Base-by-base conservation (phyloP, 1,284 basidiomycete species). In the Ustilago curta region DNA sequence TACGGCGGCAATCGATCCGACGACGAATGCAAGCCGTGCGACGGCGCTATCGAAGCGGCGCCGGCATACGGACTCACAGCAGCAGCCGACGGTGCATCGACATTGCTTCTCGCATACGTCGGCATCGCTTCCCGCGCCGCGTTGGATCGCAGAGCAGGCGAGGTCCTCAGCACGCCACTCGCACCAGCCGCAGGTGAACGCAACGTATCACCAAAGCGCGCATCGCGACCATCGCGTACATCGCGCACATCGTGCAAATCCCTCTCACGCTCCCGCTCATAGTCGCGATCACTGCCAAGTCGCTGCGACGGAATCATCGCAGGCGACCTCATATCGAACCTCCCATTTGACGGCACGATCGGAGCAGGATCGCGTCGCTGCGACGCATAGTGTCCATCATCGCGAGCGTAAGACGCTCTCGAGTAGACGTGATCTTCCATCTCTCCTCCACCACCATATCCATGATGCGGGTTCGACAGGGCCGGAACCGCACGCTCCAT, bases 351-450 rank as follows among this genome's bases (percentile, higher is more conserved):
- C 12, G 68, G 61, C 25, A 58, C 58, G 19, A 53, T 48, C 23
- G 68, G 65, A 25, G 47, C 51, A 21, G 47, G 55, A 18, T 65
- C 70, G 35, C 53, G 64, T 48, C 65, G 63, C 54, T 61, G 70
- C 37, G 57, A 25, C 14, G 27, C 35, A 35, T 59, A 63, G 5
- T 48, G 60, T 39, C 49, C 32, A 12, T 68, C 70, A 1, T 60
- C 60, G 27, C 62, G 63, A 3, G 39, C 42, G 32, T 66, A 66
- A 0, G 55, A 8, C 48, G 21, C 23, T 16, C 59, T 50, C 4
- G 47, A 21, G 9, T 54, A 45, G 29, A 57, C 48, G 23, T 23
- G 42, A 9, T 62, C 69, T 16, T 59, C 59, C 44, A 44, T 45
- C 42, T 61, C 59, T 43, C 44, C 14, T 32, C 29, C 18, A 42